These are phyloP conservation scores for Tylopilus intermedius DNA, from an alignment of 768 basidiomycete species.

Conservation along the genomic window DNA sequence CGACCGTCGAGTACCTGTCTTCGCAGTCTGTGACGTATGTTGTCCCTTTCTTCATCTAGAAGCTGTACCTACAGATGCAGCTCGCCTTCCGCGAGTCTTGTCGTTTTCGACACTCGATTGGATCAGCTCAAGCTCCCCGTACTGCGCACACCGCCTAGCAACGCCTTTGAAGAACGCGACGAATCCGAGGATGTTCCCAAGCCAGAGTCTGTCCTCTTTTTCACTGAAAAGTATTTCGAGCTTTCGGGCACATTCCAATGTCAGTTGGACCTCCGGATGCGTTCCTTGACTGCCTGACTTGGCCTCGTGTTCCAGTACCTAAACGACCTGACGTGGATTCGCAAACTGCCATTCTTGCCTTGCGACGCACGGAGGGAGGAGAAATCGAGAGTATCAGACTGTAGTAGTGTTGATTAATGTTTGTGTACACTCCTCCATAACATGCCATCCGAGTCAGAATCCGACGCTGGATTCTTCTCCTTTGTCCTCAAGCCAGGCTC, in stretches of 20 bases:
- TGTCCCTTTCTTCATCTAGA: neutral
- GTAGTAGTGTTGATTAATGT: conserved; percentile 15
- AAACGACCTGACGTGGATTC: conserved; percentile 2
- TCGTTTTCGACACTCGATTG: conserved; percentile 60
- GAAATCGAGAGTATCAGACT: neutral
- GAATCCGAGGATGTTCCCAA: conserved; percentile 18
- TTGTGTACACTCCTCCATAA: conserved; percentile 7
- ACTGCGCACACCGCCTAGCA: conserved; percentile 26
- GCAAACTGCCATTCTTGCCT: conserved; percentile 5
- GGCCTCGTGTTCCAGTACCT: conserved; percentile 7
- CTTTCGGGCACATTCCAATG: conserved; percentile 42
- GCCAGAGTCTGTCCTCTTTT: conserved; percentile 35
- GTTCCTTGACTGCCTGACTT: conserved; percentile 1
- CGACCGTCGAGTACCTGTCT: conserved; percentile 36
- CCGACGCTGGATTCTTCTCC: conserved; percentile 39
- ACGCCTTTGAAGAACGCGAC: conserved; percentile 14
- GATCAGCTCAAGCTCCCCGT: conserved; percentile 48
- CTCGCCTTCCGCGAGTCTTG: conserved; percentile 34
- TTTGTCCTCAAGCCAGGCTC: conserved; percentile 70
- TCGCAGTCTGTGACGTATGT: conserved; percentile 21
- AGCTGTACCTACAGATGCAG: conserved; percentile 5
- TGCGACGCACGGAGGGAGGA: conserved; percentile 11
- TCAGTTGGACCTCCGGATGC: conserved; percentile 29
- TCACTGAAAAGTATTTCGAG: conserved; percentile 54
- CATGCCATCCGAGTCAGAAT: conserved; percentile 24